A percentile compares a stretch with the other conserved stretches of the same genome.
Conservation (phyloP, 2,329 filamentous ascomycete species). For the Ceratocystis albifundus region DNA sequence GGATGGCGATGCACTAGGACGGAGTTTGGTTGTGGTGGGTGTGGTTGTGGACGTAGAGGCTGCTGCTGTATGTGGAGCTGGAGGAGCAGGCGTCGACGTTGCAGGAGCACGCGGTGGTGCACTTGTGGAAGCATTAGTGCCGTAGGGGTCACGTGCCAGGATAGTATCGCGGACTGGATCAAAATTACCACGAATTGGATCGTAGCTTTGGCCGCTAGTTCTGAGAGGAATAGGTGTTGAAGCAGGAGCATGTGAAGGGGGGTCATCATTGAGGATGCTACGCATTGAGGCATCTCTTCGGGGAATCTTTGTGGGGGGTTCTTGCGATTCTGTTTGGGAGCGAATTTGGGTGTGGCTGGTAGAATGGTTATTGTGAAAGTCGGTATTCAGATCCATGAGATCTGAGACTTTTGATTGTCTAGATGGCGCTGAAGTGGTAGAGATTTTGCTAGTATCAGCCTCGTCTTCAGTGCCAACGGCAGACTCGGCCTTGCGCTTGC, state of each 20-base stretch:
- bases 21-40: conserved; percentile 34
- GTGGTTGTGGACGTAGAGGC: conserved; percentile 23
- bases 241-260: conserved; percentile 35
- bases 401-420: conserved; percentile 36
- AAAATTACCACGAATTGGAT: conserved; percentile 72
- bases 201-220: conserved; percentile 72
- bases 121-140: conserved; percentile 33
- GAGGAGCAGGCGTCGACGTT: conserved; percentile 46
- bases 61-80: conserved; percentile 24
- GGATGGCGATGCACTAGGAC: conserved; percentile 79
- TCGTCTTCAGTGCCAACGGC: conserved; percentile 32
- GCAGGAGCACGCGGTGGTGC: conserved; percentile 41
- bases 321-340: conserved; percentile 27
- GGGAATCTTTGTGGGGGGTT: conserved; percentile 35
- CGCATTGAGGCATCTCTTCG: conserved; percentile 48
- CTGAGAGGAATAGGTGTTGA: conserved; percentile 39
- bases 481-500: conserved; percentile 43
- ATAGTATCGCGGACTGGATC: conserved; percentile 54
- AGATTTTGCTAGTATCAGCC: conserved; percentile 31
- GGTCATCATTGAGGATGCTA: conserved; percentile 45
- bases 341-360: conserved; percentile 25
- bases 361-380: conserved; percentile 22
- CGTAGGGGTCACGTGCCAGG: conserved; percentile 39
- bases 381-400: conserved; percentile 26
- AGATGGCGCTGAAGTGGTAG: conserved; percentile 27